Evolutionary conservation across 2,329 filamentous ascomycete genomes (phyloP).

Genomic region (Periconia digitata): DNA sequence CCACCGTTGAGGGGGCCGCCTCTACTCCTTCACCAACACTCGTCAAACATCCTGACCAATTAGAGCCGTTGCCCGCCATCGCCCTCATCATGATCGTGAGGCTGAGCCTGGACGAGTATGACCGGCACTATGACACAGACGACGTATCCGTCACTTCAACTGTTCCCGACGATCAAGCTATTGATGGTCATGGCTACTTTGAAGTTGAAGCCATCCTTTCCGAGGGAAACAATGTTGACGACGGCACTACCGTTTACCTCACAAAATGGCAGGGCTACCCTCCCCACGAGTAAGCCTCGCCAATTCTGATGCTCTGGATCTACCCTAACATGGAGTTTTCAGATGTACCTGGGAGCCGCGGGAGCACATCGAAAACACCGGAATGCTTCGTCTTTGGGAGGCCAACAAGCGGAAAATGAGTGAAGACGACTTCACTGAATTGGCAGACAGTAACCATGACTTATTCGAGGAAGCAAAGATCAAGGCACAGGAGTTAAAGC

Average conservation of each 20-base stretch:
- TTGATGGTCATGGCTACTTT: slow-evolving; percentile 17
- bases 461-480: slow-evolving; percentile 11
- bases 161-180: slow-evolving; percentile 8
- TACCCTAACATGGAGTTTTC: not conserved
- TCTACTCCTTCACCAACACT: not conserved
- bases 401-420: slow-evolving; percentile 12
- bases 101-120: slow-evolving; percentile 10
- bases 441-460: slow-evolving; percentile 9
- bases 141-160: slow-evolving; percentile 63
- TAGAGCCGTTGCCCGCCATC: not conserved
- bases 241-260: slow-evolving; percentile 52
- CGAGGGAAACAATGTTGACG: slow-evolving; percentile 52
- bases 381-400: slow-evolving; percentile 14
- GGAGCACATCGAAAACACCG: slow-evolving; percentile 11
- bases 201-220: slow-evolving; percentile 26
- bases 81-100: not conserved
- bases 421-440: slow-evolving; percentile 9
- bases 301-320: not conserved
- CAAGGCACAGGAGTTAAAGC: slow-evolving; percentile 6
- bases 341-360: slow-evolving; percentile 33
- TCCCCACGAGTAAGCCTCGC: slow-evolving; percentile 33
- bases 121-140: slow-evolving; percentile 46
- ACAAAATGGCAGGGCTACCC: slow-evolving; percentile 66
- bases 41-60: not conserved
- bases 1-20: not conserved